phyloP scores from a whole-genome alignment of 805 yeast genomes.

The Candida stauntonica region DNA sequence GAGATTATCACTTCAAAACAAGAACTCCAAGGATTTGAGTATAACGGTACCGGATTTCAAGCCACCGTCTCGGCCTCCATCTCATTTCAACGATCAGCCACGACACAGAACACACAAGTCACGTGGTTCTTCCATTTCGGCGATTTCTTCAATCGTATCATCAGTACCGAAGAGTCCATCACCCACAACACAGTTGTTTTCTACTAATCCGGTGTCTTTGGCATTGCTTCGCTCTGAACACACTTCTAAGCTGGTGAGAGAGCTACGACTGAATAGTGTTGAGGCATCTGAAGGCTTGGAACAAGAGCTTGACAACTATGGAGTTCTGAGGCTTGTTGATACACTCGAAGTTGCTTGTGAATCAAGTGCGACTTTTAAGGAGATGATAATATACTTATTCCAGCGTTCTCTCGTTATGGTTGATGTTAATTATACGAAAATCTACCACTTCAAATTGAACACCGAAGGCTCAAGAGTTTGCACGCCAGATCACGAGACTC shows the following conservation, averaged over 20 bases:
- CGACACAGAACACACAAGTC: constrained; percentile 17
- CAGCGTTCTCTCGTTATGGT: constrained; percentile 22
- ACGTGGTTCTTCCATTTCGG: constrained; percentile 28
- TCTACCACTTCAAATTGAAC: constrained; percentile 5
- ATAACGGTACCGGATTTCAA: constrained; percentile 18
- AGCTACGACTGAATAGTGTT: constrained; percentile 14
- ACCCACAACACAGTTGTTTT: constrained; percentile 11
- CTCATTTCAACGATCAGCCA: neutral
- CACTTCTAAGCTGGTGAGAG: constrained; percentile 10
- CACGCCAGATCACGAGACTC: constrained; percentile 22
- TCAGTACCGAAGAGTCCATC: constrained; percentile 27
- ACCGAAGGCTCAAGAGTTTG: constrained; percentile 10
- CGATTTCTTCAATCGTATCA: constrained; percentile 26
- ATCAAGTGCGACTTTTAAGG: constrained; percentile 25
- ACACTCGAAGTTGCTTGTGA: constrained; percentile 27
- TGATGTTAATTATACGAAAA: constrained; percentile 6
- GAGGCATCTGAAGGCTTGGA: constrained; percentile 16
- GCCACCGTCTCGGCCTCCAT: neutral
- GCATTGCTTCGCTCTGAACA: constrained; percentile 21
- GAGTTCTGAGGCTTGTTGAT: constrained; percentile 35
- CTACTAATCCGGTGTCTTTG: constrained; percentile 11
- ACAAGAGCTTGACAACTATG: constrained; percentile 31
- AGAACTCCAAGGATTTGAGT: constrained; percentile 26
- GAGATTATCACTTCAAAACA: constrained; percentile 17
- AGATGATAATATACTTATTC: constrained; percentile 33